phyloP scores from a whole-genome alignment of 192 early-diverging fungal genomes.

The Gryganskiella cystojenkinii region DNA sequence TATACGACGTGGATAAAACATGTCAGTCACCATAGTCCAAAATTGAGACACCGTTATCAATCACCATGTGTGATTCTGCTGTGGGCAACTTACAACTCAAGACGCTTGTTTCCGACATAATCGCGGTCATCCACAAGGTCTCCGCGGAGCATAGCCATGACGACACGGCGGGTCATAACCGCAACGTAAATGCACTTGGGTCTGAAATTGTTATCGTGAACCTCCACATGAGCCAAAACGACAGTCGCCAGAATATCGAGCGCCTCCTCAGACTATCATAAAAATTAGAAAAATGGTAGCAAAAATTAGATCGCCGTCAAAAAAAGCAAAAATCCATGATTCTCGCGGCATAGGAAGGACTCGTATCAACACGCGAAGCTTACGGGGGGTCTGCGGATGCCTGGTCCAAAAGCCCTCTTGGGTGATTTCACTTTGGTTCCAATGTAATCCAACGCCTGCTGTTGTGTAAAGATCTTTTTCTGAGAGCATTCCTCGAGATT shows the following conservation, averaged over 20 bases:
- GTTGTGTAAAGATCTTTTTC: constrained; percentile 86
- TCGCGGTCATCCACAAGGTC: constrained; percentile 95
- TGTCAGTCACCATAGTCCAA: too few relatives aligned
- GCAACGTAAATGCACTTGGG: constrained; percentile 94
- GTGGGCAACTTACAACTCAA: constrained; percentile 81
- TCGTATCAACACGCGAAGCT: neutral
- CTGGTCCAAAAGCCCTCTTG: constrained; percentile 60
- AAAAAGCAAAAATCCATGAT: too few relatives aligned
- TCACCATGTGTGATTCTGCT: too few relatives aligned
- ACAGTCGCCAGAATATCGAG: constrained; percentile 86
- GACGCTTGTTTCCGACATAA: constrained; percentile 97
- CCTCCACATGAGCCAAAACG: constrained; percentile 91
- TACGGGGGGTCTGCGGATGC: constrained; percentile 62
- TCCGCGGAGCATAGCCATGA: constrained; percentile 85
- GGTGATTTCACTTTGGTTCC: constrained; percentile 80
- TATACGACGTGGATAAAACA: constrained; percentile 25
- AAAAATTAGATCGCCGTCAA: too few relatives aligned
- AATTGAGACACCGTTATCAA: too few relatives aligned
- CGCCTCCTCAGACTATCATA: constrained; percentile 80
- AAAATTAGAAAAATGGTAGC: neutral
- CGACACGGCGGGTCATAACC: constrained; percentile 91
- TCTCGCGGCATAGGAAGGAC: too few relatives aligned
- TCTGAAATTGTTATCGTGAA: constrained; percentile 87
- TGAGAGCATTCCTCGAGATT: constrained; percentile 87
- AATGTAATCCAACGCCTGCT: constrained; percentile 91